Percentiles rank a stretch among this genome's conserved stretches.
Evolutionary conservation across 1,139 yeast genomes (phyloP).

Genomic region (Yamadazyma taylorii): DNA sequence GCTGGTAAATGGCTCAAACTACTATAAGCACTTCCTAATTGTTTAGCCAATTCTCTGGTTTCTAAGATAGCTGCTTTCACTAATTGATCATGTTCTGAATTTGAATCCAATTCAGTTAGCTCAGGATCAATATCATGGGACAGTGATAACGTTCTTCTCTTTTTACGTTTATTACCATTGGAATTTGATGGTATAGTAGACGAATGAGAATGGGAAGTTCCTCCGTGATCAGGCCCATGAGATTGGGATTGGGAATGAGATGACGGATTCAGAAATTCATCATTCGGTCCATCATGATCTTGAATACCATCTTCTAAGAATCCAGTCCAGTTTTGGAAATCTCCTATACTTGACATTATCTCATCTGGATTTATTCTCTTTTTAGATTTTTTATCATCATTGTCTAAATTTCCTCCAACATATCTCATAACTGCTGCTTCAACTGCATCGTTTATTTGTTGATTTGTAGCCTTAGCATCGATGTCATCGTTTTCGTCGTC

Average conservation of each 20-base stretch:
- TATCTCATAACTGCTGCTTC: slow-evolving; percentile 76
- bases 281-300: slow-evolving; percentile 8
- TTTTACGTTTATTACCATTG: slow-evolving; percentile 14
- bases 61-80: slow-evolving; percentile 70
- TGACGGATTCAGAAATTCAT: slow-evolving; percentile 14
- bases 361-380: slow-evolving; percentile 26
- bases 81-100: slow-evolving; percentile 55
- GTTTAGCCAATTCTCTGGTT: slow-evolving; percentile 60
- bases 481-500: slow-evolving; percentile 21
- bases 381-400: slow-evolving; percentile 14
- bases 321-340: slow-evolving; percentile 56
- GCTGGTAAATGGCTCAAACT: slow-evolving; percentile 18
- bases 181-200: slow-evolving; percentile 3
- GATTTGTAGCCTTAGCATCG: slow-evolving; percentile 32
- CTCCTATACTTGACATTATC: slow-evolving; percentile 36
- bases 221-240: neutral
- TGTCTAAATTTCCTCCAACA: slow-evolving; percentile 60
- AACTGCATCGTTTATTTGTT: slow-evolving; percentile 52
- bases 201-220: slow-evolving; percentile 1
- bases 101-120: slow-evolving; percentile 47
- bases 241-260: neutral
- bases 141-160: slow-evolving; percentile 12
- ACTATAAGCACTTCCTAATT: slow-evolving; percentile 16
- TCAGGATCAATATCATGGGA: slow-evolving; percentile 60
- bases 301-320: slow-evolving; percentile 45